Evolutionary conservation across 202 grass and related monocot genomes (phyloP), one percentile per base, ranked within the genome.

Genomic region (Schoenoplectus triqueter): DNA sequence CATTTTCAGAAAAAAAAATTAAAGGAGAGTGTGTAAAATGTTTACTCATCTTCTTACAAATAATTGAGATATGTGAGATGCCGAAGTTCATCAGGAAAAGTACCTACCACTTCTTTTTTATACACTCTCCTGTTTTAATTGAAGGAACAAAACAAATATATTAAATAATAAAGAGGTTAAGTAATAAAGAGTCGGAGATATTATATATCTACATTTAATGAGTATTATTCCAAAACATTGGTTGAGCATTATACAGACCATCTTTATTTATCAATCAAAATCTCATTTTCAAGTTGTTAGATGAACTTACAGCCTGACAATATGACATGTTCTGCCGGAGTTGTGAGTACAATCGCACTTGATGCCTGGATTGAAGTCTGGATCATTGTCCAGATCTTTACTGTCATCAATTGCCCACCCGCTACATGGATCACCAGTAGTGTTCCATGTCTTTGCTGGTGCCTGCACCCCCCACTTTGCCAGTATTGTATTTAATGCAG

Each of bases 81-180:
- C 59, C 90, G 84, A 45, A 92, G 81, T 81, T 94, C 89, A 5
- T 70, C 64, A 6, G 92, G 89, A 56, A 94, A 85, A 69, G 69
- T 73, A 14, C 92, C 90, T 6, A 61, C 85, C 7, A 92, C 92
- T 45, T 88, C 69, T 59, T 88, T 31, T 22, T 81, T 64, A 19
- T 69, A 66, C 1, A 92, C 87, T 72, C 63, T 90, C 63, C 92
- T 94, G 86, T 55, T 39, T 51, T 40, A 13, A 83, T 69, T 51
- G n/a, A 41, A 44, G 13, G 41, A 59, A 11, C 46, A 18, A 41
- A 69, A 83, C 48, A 69, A 49, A 55, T 45, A 19, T 21, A 57
- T 83, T 57, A 77, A n/a, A 40, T 77, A 40, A 11, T 15, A 39
- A 70, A 22, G 56, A 41, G 6, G 40, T 47, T 31, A 31, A 82